These are phyloP conservation scores for Tylopilus vinaceipallidus DNA, from an alignment of 768 basidiomycete genomes.

Conservation along the genomic window DNA sequence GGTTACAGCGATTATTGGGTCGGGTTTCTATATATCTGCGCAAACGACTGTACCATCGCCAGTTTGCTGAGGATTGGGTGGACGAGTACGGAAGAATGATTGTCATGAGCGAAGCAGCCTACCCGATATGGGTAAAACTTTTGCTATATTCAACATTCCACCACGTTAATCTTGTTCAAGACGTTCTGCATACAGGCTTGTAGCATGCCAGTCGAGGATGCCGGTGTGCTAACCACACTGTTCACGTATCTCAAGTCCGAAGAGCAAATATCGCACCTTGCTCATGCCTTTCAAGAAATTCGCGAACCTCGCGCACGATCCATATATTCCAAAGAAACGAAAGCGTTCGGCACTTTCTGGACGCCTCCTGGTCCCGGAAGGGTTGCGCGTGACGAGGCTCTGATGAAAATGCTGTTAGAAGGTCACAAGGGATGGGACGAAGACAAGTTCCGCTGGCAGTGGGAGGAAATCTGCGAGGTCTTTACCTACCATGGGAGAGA, in stretches of 20 bases:
- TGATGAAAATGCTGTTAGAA: conserved; percentile 21
- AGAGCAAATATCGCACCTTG: conserved; percentile 49
- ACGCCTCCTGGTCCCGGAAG: conserved; percentile 46
- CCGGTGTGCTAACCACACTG: conserved; percentile 32
- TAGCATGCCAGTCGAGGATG: conserved; percentile 36
- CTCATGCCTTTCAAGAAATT: conserved; percentile 60
- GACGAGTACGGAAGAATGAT: conserved; percentile 51
- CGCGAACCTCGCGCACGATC: conserved; percentile 47
- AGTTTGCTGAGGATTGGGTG: conserved; percentile 48
- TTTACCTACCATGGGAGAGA: conserved; percentile 57
- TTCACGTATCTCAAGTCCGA: conserved; percentile 44
- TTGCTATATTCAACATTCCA: neutral
- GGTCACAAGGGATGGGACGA: conserved; percentile 48
- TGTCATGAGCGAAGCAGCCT: conserved; percentile 59
- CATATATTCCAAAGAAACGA: conserved; percentile 44
- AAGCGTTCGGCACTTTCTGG: conserved; percentile 42
- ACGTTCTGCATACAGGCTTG: conserved; percentile 44
- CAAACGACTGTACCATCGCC: conserved; percentile 36
- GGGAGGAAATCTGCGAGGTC: conserved; percentile 54
- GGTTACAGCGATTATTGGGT: conserved; percentile 39
- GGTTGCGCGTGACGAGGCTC: conserved; percentile 42
- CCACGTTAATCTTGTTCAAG: conserved; percentile 30
- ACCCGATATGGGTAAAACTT: conserved; percentile 49
- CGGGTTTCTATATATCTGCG: conserved; percentile 37
- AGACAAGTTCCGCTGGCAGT: conserved; percentile 44